Conservation (phyloP, 257 asterid species). For the Buddleja alternifolia region DNA sequence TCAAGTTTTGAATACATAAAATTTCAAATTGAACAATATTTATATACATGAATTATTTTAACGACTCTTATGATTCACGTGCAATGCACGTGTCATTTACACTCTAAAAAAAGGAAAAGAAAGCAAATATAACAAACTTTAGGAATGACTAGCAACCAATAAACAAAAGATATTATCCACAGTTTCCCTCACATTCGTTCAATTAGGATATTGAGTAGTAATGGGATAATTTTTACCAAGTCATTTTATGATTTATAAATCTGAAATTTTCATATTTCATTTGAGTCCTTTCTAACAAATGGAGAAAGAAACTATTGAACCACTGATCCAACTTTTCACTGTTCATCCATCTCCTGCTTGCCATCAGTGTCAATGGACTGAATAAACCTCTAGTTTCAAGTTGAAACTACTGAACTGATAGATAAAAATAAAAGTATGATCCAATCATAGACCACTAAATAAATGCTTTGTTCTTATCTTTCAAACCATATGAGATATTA, state of each 20-base stretch:
- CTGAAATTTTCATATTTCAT: neutral
- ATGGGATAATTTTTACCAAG: neutral
- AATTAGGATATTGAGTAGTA: neutral
- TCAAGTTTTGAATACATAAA: no score
- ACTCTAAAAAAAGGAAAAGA: no score
- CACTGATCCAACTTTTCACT: neutral
- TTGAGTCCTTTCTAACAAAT: neutral
- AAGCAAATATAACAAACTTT: no score
- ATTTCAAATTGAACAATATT: no score
- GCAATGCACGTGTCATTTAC: no score
- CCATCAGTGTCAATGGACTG: neutral
- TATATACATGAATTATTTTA: no score
- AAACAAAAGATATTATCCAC: neutral
- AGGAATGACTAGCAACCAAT: no score
- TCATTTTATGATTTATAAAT: neutral
- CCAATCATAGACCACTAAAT: neutral
- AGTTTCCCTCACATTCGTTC: neutral
- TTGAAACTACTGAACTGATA: neutral
- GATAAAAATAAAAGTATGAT: neutral
- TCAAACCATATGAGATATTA: neutral
- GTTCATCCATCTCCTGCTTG: neutral
- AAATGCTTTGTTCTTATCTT: neutral
- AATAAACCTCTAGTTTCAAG: neutral
- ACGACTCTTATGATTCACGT: no score
- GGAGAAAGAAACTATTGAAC: neutral